phyloP scores from a whole-genome alignment of 148 eudicot species.

The Persicaria tinctoria region DNA sequence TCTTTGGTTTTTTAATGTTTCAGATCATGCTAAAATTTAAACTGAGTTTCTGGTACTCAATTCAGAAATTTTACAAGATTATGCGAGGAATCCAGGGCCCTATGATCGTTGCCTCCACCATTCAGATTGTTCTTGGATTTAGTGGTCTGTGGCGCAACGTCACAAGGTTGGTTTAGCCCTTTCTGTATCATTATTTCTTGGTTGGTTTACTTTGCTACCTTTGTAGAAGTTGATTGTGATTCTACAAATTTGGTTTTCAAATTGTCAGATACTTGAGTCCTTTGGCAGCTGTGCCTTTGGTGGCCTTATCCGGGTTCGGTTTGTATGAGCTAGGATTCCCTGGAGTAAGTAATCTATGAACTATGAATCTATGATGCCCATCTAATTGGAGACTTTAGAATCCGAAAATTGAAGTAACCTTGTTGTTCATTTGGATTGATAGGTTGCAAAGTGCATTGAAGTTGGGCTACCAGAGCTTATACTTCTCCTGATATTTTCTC shows the following conservation, averaged over 20 bases:
- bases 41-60: not conserved
- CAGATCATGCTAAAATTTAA: not conserved
- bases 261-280: slow-evolving; percentile 69
- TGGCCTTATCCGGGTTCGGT: slow-evolving; percentile 72
- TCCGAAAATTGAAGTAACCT: not conserved
- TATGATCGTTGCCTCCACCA: slow-evolving; percentile 69
- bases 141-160: slow-evolving; percentile 94
- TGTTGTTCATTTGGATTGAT: not conserved
- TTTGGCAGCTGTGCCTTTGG: slow-evolving; percentile 71
- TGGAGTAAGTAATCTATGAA: slow-evolving; percentile 37
- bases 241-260: not conserved
- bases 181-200: not conserved
- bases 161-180: slow-evolving; percentile 33
- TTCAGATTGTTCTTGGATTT: slow-evolving; percentile 79
- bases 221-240: not conserved
- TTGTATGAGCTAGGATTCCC: slow-evolving; percentile 88
- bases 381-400: not conserved
- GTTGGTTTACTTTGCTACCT: not conserved
- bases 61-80: slow-evolving; percentile 58
- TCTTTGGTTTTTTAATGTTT: not conserved
- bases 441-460: slow-evolving; percentile 76
- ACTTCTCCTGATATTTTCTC: slow-evolving; percentile 57
- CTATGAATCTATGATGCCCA: no score
- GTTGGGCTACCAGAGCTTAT: slow-evolving; percentile 69
- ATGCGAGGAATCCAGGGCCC: slow-evolving; percentile 94